Conservation (phyloP, 164 flowering plant species). For the Brasenia schreberi region DNA sequence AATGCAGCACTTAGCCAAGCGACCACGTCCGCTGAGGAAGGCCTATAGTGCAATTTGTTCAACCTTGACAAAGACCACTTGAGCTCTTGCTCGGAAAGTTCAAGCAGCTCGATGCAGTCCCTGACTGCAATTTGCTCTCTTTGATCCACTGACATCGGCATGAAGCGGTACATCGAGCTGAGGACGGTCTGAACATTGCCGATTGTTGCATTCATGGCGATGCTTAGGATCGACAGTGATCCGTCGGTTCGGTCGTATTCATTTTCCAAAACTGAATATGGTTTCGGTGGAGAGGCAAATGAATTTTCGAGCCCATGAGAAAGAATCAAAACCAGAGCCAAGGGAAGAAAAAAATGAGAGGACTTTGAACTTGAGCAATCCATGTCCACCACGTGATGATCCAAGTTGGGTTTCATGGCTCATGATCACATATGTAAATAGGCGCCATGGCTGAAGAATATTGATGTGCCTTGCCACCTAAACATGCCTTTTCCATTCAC, state of each 20-base stretch:
- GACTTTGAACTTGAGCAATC: not conserved
- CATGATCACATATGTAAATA: not conserved
- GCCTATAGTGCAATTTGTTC: conserved; percentile 37
- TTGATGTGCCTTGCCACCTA: not conserved
- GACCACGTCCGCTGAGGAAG: conserved; percentile 36
- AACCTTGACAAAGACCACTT: conserved; percentile 59
- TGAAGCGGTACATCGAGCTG: conserved; percentile 32
- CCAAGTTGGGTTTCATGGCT: too few species aligned
- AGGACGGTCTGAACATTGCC: conserved; percentile 38
- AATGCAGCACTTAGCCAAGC: conserved; percentile 92
- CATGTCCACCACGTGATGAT: not conserved
- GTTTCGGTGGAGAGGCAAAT: conserved; percentile 24
- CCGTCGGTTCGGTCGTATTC: not conserved
- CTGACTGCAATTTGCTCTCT: conserved; percentile 67
- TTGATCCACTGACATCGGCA: conserved; percentile 31
- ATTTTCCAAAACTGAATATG: conserved; percentile 6
- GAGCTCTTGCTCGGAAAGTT: conserved; percentile 65
- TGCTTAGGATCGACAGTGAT: conserved; percentile 33
- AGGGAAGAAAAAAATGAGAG: not conserved
- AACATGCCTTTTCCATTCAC: not conserved
- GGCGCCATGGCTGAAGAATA: not conserved
- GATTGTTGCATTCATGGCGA: conserved; percentile 42
- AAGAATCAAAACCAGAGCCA: not conserved
- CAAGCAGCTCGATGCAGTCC: conserved; percentile 81
- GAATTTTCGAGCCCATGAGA: not conserved